phyloP scores from a whole-genome alignment of 2,329 filamentous ascomycete species.

The Epichloe amarillans region DNA sequence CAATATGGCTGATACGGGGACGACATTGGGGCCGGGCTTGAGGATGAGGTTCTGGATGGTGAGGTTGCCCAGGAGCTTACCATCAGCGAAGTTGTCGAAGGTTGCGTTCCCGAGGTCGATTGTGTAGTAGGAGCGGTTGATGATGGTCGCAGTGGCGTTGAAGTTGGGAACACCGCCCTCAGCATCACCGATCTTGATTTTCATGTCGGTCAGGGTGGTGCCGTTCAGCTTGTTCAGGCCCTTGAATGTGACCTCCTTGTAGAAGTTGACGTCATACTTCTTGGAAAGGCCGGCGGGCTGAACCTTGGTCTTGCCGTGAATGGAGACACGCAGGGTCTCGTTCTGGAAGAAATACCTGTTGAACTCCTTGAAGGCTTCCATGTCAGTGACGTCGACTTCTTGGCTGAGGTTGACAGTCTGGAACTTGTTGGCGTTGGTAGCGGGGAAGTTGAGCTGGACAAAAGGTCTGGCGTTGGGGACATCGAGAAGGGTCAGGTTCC shows the following conservation, averaged over 20 bases:
- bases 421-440: constrained; percentile 33
- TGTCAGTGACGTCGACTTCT: constrained; percentile 30
- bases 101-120: constrained; percentile 53
- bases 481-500: constrained; percentile 42
- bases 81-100: constrained; percentile 44
- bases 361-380: constrained; percentile 38
- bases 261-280: constrained; percentile 38
- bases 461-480: constrained; percentile 30
- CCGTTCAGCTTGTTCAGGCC: constrained; percentile 43
- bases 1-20: constrained; percentile 40
- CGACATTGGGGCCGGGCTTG: constrained; percentile 43
- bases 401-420: constrained; percentile 41
- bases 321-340: constrained; percentile 34
- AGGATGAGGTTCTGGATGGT: constrained; percentile 46
- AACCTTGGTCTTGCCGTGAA: constrained; percentile 39
- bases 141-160: constrained; percentile 43
- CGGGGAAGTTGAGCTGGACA: constrained; percentile 36
- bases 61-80: constrained; percentile 37
- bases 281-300: constrained; percentile 35
- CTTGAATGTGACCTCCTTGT: constrained; percentile 38
- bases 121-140: constrained; percentile 50
- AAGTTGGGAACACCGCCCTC: constrained; percentile 38
- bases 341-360: constrained; percentile 40
- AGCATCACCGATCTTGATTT: constrained; percentile 6
- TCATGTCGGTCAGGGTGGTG: constrained; percentile 28